Base-by-base conservation (phyloP, 768 basidiomycete species). In the Russula lepida region DNA sequence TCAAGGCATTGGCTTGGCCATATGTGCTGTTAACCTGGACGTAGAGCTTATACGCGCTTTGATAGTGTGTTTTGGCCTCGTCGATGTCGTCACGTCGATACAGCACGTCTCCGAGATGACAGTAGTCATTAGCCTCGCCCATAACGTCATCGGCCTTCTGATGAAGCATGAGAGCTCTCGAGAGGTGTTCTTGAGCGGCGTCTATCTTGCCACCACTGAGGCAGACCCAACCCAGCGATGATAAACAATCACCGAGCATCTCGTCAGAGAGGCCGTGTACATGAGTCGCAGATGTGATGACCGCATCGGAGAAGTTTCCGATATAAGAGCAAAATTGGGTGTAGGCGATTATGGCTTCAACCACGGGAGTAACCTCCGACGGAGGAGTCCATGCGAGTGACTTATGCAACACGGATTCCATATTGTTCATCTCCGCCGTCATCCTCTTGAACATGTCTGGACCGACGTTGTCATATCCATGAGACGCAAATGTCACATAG, bases 1-100 rank as follows among this genome's bases (percentile, higher is more conserved):
- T 62, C 28, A 64, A 48, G 15, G 47, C 63, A 47, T 64, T 64
- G 13, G 63, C 63, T 53, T 64, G 54, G n/a, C 63, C 63, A 39
- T 37, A 53, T 0, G 49, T 28, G 37, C 25, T 52, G 9, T 49
- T n/a, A 1, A 39, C 39, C 23, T 43, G 32, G 17, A 51, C 25
- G 15, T 62, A 43, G 28, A 64, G 43, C 13, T 62, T 46, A 27
- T 51, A 48, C 9, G 63, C 63, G 3, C 6, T 30, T 46, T 56
- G 50, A 12, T 64, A 64, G 25, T 33, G 13, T 3, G 19, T n/a
- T 46, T 19, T 54, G 3, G 63, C 63, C 23, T 53, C 46, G 27
- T 51, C 33, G 7, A 47, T n/a, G 3, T 64, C 19, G 39, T 64
- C 63, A 12, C 39, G 28, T 32, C 60, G 33, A 15, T 62, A 64